Percentiles rank a stretch among this genome's conserved stretches.
These are phyloP conservation scores for Petasospora fabianii DNA, from an alignment of 1,139 yeast species.

Conservation along the genomic window DNA sequence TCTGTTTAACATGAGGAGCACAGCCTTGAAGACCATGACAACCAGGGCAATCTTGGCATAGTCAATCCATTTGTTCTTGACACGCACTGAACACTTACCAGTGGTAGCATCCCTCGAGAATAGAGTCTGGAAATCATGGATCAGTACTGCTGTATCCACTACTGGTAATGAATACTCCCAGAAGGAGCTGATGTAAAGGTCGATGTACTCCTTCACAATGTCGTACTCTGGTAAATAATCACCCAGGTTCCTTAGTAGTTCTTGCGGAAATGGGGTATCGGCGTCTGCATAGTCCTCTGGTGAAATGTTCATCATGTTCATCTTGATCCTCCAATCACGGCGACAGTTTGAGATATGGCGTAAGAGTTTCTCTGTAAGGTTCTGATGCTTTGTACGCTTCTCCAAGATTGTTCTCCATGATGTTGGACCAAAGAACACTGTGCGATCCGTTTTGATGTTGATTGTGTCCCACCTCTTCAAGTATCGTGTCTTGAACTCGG, in stretches of 20 bases:
- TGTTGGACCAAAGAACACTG: conserved; percentile 23
- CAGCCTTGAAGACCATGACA: conserved; percentile 16
- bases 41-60: conserved; percentile 23
- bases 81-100: conserved; percentile 13
- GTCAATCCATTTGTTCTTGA: conserved; percentile 15
- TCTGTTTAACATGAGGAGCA: conserved; percentile 17
- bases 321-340: conserved; percentile 22
- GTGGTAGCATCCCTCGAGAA: conserved; percentile 14
- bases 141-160: conserved; percentile 12
- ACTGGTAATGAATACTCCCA: conserved; percentile 17
- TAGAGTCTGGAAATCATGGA: conserved; percentile 18
- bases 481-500: neutral
- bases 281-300: conserved; percentile 13
- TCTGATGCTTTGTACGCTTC: conserved; percentile 10
- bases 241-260: conserved; percentile 20
- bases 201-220: conserved; percentile 14
- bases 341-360: conserved; percentile 19
- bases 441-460: conserved; percentile 14
- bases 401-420: conserved; percentile 22
- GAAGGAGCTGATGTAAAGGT: conserved; percentile 15
- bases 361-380: conserved; percentile 11
- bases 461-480: conserved; percentile 5
- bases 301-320: conserved; percentile 14
- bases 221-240: conserved; percentile 21
- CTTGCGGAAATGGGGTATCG: conserved; percentile 12